Conservation (phyloP, 2,329 filamentous ascomycete genomes). For the Cordyceps cicadae region DNA sequence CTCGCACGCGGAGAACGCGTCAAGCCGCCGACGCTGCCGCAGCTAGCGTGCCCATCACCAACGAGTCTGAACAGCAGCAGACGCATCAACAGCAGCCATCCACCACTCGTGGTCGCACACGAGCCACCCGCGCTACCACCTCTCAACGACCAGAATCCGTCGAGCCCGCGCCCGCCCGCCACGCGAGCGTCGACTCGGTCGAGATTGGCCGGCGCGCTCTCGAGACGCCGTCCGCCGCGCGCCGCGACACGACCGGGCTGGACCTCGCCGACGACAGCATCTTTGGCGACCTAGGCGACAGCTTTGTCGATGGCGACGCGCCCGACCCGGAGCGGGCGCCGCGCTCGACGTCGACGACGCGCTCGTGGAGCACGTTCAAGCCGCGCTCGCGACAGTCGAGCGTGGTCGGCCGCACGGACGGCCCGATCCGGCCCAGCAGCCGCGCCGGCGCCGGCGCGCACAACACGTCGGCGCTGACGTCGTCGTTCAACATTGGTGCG, state of each 20-base stretch:
- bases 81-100: conserved; percentile 16
- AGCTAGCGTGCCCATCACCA: conserved; percentile 8
- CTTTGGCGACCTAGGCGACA: conserved; percentile 37
- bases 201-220: conserved; percentile 30
- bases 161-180: conserved; percentile 17
- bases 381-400: conserved; percentile 41
- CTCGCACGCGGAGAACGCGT: conserved; percentile 25
- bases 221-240: conserved; percentile 23
- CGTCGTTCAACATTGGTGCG: conserved; percentile 46
- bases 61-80: conserved; percentile 18
- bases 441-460: conserved; percentile 25
- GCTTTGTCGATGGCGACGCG: conserved; percentile 32
- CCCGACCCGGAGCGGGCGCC: conserved; percentile 19
- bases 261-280: conserved; percentile 40
- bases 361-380: conserved; percentile 38
- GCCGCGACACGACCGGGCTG: conserved; percentile 38
- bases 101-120: conserved; percentile 16
- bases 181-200: conserved; percentile 23
- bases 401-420: conserved; percentile 42
- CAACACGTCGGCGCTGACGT: conserved; percentile 38
- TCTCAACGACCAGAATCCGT: conserved; percentile 5
- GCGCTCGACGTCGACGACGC: conserved; percentile 36
- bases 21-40: conserved; percentile 18
- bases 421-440: conserved; percentile 45
- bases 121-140: conserved; percentile 11